Evolutionary conservation across 306 rosid genomes (phyloP), one percentile per base, ranked within the genome.

Genomic region (Sophora flavescens): DNA sequence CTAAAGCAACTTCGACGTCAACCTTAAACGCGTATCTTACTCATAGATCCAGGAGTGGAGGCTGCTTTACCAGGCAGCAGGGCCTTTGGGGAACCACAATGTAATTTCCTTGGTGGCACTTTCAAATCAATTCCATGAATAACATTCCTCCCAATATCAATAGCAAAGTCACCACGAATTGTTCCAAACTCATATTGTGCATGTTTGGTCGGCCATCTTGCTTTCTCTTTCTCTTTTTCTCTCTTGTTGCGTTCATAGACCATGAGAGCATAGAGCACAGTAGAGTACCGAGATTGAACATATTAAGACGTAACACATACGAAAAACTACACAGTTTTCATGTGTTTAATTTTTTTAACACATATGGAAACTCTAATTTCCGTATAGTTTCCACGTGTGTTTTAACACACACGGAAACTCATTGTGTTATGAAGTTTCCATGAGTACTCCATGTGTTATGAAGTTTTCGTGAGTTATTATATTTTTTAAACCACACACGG

Each of bases 111-210:
- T 94, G 79, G 38, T 62, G 3, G 91, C 97, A 68, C 93, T 89
- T 84, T 95, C 98, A 33, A 79, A 65, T 95, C 98, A 54, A 96
- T 95, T 89, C 98, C 98, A 76, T 95, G 98, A 76, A 92, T 92
- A 44, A 95, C 89, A 22, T 95, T 95, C 97, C 98, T 87, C 68
- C 98, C 98, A 81, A 94, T 91, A 47, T 94, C 97, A 84, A 94
- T 69, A 2, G 98, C 97, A 76, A 74, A 90, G 72, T 94, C 98
- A 54, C 98, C 97, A 64, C 97, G 96, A 32, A 94, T 91, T 15
- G 98, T 94, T 85, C 97, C 96, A 1, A 93, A 96, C 82, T 91
- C 97, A 48, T 85, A 75, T 8, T 93, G 93, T 0, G 91, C 86
- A 92, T 63, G 96, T 87, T 35, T 87, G 97, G 84, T 92, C 85